Evolutionary conservation across 306 rosid genomes (phyloP), one percentile per base, ranked within the genome.

Genomic region (Medicago lupulina): DNA sequence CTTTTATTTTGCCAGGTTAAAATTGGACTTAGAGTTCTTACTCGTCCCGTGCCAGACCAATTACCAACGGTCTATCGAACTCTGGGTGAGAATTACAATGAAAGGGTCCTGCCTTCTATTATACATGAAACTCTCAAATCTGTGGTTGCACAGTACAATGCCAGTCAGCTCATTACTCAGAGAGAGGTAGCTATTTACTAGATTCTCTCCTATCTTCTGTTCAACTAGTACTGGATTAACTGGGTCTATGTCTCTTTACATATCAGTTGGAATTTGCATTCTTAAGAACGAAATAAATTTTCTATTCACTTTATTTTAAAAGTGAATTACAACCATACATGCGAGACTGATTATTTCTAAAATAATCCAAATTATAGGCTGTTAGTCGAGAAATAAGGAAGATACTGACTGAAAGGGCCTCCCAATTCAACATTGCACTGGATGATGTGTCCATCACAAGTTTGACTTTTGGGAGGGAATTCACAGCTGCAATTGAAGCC

Each of bases 161-260:
- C 97, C 79, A 89, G 98, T 81, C 97, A 91, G 82, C 98, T 93
- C 65, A 83, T 89, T 65, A 93, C 98, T 54, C 98, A 87, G 86
- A 89, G 97, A 86, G 97, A 91, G 96, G 98, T 89, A 70, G 74
- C 67, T 19, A 12, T 82, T 55, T 65, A 41, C 3, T 28, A 62
- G 66, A 64, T 54, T 72, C 18, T 63, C 25, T 13, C 49, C 28
- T 21, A 19, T 41, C 63, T 63, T 55, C 21, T 44, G 61, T 39
- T 13, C 8, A 17, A 39, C 53, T 67, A 19, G 36, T 74, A 21
- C 17, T 58, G 40, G 57, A 23, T 47, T 51, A n/a, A 17, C 40
- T 38, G 57, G 23, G n/a, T 59, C 9, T 61, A 13, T 62, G 23
- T 16, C 38, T 51, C 17, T 70, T 44, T 4, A 18, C 46, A 62